Percentiles rank a stretch among this genome's conserved stretches.
These are phyloP conservation scores for Scedosporium boydii DNA, from an alignment of 2,329 filamentous ascomycete species.

Conservation along the genomic window DNA sequence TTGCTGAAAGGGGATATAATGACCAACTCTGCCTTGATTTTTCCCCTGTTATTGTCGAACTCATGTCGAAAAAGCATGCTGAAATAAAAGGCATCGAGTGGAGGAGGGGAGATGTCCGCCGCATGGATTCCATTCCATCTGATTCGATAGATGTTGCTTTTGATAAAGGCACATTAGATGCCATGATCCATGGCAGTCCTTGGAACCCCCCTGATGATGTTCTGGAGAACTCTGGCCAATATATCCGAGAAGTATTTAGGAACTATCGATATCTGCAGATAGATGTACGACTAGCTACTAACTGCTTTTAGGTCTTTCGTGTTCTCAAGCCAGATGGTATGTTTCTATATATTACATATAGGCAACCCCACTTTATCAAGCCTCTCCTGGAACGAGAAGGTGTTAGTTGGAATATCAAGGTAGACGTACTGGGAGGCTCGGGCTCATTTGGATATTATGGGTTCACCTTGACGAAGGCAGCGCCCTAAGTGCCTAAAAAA, in stretches of 20 bases:
- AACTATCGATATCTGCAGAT: not conserved
- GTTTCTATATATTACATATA: constrained; percentile 44
- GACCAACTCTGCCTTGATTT: constrained; percentile 49
- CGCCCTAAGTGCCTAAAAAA: not conserved
- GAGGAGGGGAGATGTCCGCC: constrained; percentile 39
- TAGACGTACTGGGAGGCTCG: constrained; percentile 29
- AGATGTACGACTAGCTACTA: not conserved
- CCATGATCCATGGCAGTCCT: constrained; percentile 43
- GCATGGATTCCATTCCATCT: constrained; percentile 31
- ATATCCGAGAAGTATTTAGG: constrained; percentile 29
- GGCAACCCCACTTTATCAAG: constrained; percentile 44
- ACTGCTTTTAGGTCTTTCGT: constrained; percentile 26
- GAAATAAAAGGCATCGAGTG: constrained; percentile 34
- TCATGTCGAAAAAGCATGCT: constrained; percentile 37
- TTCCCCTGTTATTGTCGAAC: constrained; percentile 39
- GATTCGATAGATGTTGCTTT: constrained; percentile 44
- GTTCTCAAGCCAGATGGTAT: constrained; percentile 36
- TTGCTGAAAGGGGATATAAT: constrained; percentile 35
- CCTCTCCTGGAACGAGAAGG: constrained; percentile 30
- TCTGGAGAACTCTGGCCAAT: constrained; percentile 33
- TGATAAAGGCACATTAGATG: constrained; percentile 46
- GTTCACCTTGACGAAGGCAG: constrained; percentile 27
- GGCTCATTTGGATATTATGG: constrained; percentile 40
- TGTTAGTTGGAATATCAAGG: constrained; percentile 31
- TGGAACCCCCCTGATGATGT: constrained; percentile 43